Evolutionary conservation across 2,329 filamentous ascomycete genomes (phyloP), one percentile per base, ranked within the genome.

Genomic region (Colletotrichum gigasporum): DNA sequence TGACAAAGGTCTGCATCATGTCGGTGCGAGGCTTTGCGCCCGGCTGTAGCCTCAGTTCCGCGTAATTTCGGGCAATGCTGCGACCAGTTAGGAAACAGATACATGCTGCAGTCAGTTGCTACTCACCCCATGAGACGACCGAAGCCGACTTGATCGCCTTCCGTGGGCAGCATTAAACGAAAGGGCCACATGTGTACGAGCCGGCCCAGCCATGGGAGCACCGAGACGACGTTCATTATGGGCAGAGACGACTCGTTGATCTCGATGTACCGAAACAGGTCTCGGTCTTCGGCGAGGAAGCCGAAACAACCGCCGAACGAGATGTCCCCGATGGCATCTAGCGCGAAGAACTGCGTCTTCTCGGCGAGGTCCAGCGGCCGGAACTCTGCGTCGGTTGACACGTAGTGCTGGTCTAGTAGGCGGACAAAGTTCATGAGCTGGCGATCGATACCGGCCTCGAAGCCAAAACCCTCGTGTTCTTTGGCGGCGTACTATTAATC

Each of bases 251-350:
- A 73, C 41, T 76, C 72, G 35, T 76, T 80, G 20, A 82, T 81
- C 58, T 79, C 71, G 50, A 84, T 76, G 67, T 85, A 80, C 28
- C 72, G 71, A 34, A 82, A 80, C 0, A 84, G 67, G 61, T 88
- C 85, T 16, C 76, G 70, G 63, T 87, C 83, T 6, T 79, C 74
- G 20, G 75, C 74, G 12, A 88, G 75, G 67, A 83, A 82, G 4
- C 85, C 84, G 65, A 86, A 86, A 0, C 83, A 69, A 11, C 78
- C 71, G 6, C 84, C 84, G n/a, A 86, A 81, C 0, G 82, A 82
- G 20, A 87, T 73, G 35, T 85, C 79, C 11, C 81, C 82, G 41
- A 87, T 83, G 2, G 84, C 82, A 59, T 88, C 85, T 1, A 87
- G 73, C 1, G 84, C 80, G 58, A 87, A 84, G 75, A 80, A 85